These are phyloP conservation scores for Cairneyella variabilis DNA, from an alignment of 495 filamentous ascomycete genomes.

Conservation along the genomic window DNA sequence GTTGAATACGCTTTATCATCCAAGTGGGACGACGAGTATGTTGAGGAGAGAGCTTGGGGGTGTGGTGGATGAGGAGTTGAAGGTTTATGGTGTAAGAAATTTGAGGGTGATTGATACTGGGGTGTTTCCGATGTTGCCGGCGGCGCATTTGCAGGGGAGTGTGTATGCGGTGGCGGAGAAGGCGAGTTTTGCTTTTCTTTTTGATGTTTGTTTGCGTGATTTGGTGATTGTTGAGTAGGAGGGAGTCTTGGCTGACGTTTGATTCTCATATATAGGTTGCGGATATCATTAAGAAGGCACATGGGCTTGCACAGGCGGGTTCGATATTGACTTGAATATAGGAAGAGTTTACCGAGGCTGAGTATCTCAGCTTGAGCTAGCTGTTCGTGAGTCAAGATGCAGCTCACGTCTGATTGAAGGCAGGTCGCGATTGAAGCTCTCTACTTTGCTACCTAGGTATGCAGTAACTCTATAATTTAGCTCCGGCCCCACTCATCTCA, in stretches of 20 bases:
- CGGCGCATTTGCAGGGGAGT: not conserved
- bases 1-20: not conserved
- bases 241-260: not conserved
- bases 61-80: not conserved
- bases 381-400: no score
- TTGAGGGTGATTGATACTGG: not conserved
- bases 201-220: not conserved
- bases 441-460: no score
- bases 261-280: not conserved
- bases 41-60: not conserved
- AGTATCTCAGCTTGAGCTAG: no score
- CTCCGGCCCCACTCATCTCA: no score
- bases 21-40: not conserved
- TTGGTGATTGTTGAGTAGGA: not conserved
- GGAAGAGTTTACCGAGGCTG: no score
- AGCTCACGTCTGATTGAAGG: no score
- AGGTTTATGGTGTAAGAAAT: not conserved
- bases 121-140: not conserved
- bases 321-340: not conserved
- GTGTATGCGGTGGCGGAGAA: not conserved
- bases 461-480: no score
- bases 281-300: not conserved
- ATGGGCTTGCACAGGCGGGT: not conserved
- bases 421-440: no score
- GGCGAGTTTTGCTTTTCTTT: not conserved